Evolutionary conservation across 352 stramenopile species (phyloP), one percentile per base, ranked within the genome.

Genomic region (Phytopythium boreale): DNA sequence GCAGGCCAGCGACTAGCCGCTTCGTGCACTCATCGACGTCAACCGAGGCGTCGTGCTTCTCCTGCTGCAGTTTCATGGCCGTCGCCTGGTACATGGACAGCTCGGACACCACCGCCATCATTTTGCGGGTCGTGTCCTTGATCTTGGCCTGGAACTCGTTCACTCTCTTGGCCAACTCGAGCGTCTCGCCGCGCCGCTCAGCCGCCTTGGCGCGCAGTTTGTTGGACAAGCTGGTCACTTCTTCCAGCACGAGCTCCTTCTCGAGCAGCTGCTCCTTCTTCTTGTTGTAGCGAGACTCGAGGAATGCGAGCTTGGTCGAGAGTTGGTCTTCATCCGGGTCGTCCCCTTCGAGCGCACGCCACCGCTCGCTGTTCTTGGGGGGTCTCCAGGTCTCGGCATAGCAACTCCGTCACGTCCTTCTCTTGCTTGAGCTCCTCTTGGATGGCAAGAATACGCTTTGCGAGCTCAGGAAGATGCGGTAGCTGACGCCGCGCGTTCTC

Each of bases 1-100:
- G 68, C 27, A 95, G 74, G 3, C 88, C 89, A 15, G 82, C 68
- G 7, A 90, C 67, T 46, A 84, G 62, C 1, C 79, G 80, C 57
- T 82, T 86, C 10, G 72, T 66, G 14, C 74, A 83, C 24, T 93
- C 82, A 37, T 95, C 79, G 11, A 94, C 74, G 37, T 92, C 83
- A 22, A 83, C 82, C 34, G 80, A 69, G 19, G 67, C 59, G 41
- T 93, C 76, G 62, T 93, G 78, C 64, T 97, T 97, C 66, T 98
- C 92, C 61, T 98, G 88, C 65, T 98, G 88, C 5, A 98, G 80
- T 66, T 97, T 97, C 74, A 98, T 92, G 20, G 92, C 89, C 14
- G 93, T 98, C 11, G 94, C 93, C 66, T 98, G 93, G 71, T 97
- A 98, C 93, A 98, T 98, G 17, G 87, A 96, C 12, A 98, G 71